Evolutionary conservation across 768 basidiomycete species (phyloP).

Genomic region (Tylopilus plumbeoviolaceoides): DNA sequence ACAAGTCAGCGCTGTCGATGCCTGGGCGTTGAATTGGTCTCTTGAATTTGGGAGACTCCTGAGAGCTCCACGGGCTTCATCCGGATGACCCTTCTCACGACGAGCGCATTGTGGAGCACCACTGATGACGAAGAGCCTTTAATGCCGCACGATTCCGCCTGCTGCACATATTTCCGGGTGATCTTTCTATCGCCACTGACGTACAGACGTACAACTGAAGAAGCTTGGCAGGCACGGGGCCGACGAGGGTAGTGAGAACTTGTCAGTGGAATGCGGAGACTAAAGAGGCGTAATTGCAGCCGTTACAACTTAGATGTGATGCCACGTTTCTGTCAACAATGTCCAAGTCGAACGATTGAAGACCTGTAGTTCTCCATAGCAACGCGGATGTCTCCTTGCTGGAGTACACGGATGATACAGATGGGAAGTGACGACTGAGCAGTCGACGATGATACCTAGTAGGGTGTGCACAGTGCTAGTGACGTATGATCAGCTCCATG

Average conservation of each 20-base stretch:
- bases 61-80: constrained; percentile 83
- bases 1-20: too few species aligned
- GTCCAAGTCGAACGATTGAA: too few species aligned
- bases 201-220: constrained; percentile 83
- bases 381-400: too few species aligned
- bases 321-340: too few species aligned
- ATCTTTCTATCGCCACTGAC: constrained; percentile 87
- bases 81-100: constrained; percentile 88
- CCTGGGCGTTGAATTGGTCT: constrained; percentile 1
- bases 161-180: constrained; percentile 60
- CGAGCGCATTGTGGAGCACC: constrained; percentile 93
- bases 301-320: too few species aligned
- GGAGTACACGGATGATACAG: too few species aligned
- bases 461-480: too few species aligned
- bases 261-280: neutral
- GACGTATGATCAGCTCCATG: too few species aligned
- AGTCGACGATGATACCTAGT: too few species aligned
- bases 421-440: too few species aligned
- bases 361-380: too few species aligned
- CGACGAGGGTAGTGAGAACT: constrained; percentile 69
- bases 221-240: constrained; percentile 19
- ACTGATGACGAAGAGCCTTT: constrained; percentile 90
- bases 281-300: neutral
- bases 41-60: constrained; percentile 23
- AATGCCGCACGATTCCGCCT: constrained; percentile 81